Evolutionary conservation across 1,284 basidiomycete species (phyloP), one percentile per base, ranked within the genome.

Genomic region (Bjerkandera adusta): DNA sequence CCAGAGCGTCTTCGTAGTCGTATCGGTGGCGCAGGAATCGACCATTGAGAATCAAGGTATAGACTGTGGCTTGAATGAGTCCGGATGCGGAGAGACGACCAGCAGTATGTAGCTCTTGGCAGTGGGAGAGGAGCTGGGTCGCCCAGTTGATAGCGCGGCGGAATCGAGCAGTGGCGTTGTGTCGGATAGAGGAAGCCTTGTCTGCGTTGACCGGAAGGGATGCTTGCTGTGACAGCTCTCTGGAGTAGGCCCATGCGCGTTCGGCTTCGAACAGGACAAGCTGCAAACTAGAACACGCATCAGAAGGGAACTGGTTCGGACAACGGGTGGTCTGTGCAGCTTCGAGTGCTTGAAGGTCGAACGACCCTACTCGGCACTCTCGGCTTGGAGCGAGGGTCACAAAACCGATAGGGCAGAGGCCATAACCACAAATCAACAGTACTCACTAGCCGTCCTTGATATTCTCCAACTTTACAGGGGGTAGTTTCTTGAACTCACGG

Each of bases 231-330:
- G 83, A 72, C 33, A 95, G 76, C 54, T 93, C 90, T 66, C 94
- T 90, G 7, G 92, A 85, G 66, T 91, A 84, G 1, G 91, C 84
- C 82, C 92, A 93, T n/a, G 92, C 89, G 39, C 94, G 82, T 67
- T 97, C 94, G 5, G 92, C 80, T 62, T 94, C 91, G 59, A 94
- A 86, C 8, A 97, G 76, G 33, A 94, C 70, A 1, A 97, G 75
- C 57, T 95, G 85, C 6, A 95, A 76, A 57, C 89, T 91, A 45
- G 4, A n/a, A n/a, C n/a, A n/a, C n/a, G n/a, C n/a, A n/a, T n/a
- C n/a, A n/a, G n/a, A n/a, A n/a, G n/a, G n/a, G 5, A 0, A 1
- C 1, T 16, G 6, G 25, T 30, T 41, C 6, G 12, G 18, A 12
- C 1, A 12, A 30, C 22, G 13, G 3, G 26, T 30, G 7, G 25